Conservation (phyloP, 2,329 filamentous ascomycete species). For the Allantophomopsis lycopodina region DNA sequence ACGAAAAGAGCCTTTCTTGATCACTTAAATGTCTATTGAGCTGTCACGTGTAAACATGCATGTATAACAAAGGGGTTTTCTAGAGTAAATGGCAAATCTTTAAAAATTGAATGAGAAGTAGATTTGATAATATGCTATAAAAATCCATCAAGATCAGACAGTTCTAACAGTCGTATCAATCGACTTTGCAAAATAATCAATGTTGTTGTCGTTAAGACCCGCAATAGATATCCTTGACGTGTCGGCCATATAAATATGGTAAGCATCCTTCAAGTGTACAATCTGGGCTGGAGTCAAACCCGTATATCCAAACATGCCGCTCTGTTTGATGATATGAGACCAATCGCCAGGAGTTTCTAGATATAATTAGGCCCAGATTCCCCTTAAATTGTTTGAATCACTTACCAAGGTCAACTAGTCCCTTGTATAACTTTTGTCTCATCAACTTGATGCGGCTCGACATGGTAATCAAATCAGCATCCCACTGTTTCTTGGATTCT, state of each 20-base stretch:
- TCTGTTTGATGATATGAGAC: slow-evolving; percentile 22
- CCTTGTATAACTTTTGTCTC: slow-evolving; percentile 19
- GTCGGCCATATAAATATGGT: slow-evolving; percentile 87
- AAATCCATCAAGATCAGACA: no score
- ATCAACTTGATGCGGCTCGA: slow-evolving; percentile 20
- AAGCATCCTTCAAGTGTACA: slow-evolving; percentile 50
- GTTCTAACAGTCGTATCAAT: slow-evolving; percentile 66
- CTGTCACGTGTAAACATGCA: no score
- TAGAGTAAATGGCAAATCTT: no score
- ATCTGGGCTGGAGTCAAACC: slow-evolving; percentile 22
- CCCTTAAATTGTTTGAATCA: no score
- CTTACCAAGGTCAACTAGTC: slow-evolving; percentile 8
- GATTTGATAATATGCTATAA: no score
- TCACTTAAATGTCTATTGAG: no score
- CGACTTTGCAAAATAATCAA: slow-evolving; percentile 86
- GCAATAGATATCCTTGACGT: slow-evolving; percentile 98
- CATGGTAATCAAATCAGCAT: slow-evolving; percentile 22
- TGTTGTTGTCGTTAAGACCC: slow-evolving; percentile 81
- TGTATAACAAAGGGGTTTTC: no score
- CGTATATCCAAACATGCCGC: slow-evolving; percentile 28
- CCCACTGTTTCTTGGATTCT: slow-evolving; percentile 19
- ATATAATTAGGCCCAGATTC: neutral
- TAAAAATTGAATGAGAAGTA: no score
- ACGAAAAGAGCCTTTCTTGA: no score
- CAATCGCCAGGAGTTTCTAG: slow-evolving; percentile 22